These are phyloP conservation scores for Xerocomellus intermedius DNA, from an alignment of 768 basidiomycete genomes.

Conservation along the genomic window DNA sequence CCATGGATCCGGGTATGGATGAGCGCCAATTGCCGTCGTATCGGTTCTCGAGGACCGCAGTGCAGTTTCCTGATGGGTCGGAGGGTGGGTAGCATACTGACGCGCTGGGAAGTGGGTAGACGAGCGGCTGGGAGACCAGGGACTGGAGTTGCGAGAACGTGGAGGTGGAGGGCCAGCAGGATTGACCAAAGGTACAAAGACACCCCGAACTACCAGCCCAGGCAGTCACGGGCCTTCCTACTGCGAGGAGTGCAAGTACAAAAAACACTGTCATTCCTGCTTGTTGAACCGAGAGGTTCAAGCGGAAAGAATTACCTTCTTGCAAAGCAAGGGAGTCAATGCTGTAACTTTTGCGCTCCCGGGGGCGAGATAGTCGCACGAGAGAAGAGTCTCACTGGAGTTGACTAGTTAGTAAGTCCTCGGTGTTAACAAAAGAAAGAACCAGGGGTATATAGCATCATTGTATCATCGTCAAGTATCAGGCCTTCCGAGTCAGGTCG, in stretches of 20 bases:
- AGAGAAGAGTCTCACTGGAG: no score
- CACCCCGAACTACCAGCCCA: conserved; percentile 5
- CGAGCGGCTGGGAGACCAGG: conserved; percentile 15
- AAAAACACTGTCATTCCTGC: not conserved
- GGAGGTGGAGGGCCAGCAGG: conserved; percentile 19
- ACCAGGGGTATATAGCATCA: no score
- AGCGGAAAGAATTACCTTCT: not conserved
- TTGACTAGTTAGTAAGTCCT: no score
- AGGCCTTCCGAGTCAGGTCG: no score
- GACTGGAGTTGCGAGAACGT: conserved; percentile 15
- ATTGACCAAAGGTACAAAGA: conserved; percentile 18
- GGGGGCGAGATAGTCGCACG: no score
- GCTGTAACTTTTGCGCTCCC: no score
- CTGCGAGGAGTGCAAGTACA: not conserved
- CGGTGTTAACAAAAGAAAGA: no score
- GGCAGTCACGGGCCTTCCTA: not conserved
- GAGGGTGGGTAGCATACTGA: conserved; percentile 20
- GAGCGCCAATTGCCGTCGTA: conserved; percentile 41
- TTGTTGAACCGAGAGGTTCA: not conserved
- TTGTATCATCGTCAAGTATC: no score
- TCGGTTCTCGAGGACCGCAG: conserved; percentile 28
- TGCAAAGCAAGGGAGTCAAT: no score
- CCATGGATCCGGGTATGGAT: conserved; percentile 40
- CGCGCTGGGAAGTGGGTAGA: conserved; percentile 12
- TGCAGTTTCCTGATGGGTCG: conserved; percentile 38